These are phyloP conservation scores for Peronospora farinosa DNA, from an alignment of 352 stramenopile genomes.

Conservation along the genomic window DNA sequence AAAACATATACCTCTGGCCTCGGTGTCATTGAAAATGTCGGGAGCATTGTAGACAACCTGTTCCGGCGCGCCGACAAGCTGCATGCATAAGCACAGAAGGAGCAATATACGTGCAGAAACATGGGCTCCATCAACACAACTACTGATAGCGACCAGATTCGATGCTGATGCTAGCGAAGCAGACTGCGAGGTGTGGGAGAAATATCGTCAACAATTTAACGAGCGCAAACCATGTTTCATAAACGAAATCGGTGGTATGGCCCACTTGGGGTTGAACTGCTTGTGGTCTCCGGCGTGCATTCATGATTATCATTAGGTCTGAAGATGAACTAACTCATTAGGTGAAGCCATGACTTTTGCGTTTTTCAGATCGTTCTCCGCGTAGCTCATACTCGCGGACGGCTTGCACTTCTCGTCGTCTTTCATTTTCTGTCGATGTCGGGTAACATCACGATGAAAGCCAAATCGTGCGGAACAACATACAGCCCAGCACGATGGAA, in stretches of 20 bases:
- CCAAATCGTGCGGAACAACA: too few species aligned
- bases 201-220: slow-evolving; percentile 8
- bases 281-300: too few species aligned
- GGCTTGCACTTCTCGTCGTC: too few species aligned
- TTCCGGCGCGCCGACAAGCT: slow-evolving; percentile 87
- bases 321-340: too few species aligned
- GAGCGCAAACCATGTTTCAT: slow-evolving; percentile 21
- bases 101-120: slow-evolving; percentile 15
- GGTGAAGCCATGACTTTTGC: too few species aligned
- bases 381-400: too few species aligned
- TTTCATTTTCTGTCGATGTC: too few species aligned
- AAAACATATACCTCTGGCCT: slow-evolving; percentile 91
- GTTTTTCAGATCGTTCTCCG: too few species aligned
- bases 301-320: too few species aligned
- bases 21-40: slow-evolving; percentile 95
- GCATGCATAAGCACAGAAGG: slow-evolving; percentile 40
- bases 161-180: slow-evolving; percentile 2
- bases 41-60: slow-evolving; percentile 93
- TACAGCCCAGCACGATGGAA: too few species aligned
- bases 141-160: slow-evolving; percentile 3
- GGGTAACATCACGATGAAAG: too few species aligned
- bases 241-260: slow-evolving; percentile 7
- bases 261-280: too few species aligned
- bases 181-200: slow-evolving; percentile 7
- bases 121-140: slow-evolving; percentile 2